A percentile compares a stretch with the other conserved stretches of the same genome.
These are phyloP conservation scores for Aspergillus floridensis DNA, from an alignment of 2,329 filamentous ascomycete genomes.

Conservation along the genomic window DNA sequence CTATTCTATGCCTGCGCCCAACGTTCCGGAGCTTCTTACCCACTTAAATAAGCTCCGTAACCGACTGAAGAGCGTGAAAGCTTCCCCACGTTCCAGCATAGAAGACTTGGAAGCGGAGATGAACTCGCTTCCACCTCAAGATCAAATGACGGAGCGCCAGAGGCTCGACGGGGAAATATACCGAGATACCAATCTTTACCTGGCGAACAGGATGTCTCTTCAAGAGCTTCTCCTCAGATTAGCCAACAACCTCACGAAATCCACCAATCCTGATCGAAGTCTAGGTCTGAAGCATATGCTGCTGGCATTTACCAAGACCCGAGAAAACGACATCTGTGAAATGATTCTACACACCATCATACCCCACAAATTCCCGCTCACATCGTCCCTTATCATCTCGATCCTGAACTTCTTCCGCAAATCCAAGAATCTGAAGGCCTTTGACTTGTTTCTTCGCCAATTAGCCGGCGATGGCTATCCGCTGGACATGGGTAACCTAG, in stretches of 20 bases:
- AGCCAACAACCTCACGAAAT: conserved; percentile 35
- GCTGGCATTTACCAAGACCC: conserved; percentile 36
- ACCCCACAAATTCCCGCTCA: conserved; percentile 38
- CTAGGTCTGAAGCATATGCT: conserved; percentile 35
- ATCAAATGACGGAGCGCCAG: conserved; percentile 17
- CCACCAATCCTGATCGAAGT: conserved; percentile 38
- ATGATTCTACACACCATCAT: conserved; percentile 39
- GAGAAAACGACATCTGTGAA: conserved; percentile 41
- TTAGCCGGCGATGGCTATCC: conserved; percentile 35
- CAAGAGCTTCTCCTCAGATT: conserved; percentile 37
- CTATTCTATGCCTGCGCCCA: conserved; percentile 27
- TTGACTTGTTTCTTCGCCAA: conserved; percentile 40
- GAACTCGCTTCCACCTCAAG: conserved; percentile 18
- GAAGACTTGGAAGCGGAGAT: conserved; percentile 34
- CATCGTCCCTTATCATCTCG: conserved; percentile 34
- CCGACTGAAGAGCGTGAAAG: conserved; percentile 33
- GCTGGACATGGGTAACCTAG: conserved; percentile 31
- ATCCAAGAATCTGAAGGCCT: conserved; percentile 40
- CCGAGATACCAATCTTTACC: conserved; percentile 30
- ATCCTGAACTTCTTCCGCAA: conserved; percentile 41
- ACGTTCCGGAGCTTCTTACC: conserved; percentile 31
- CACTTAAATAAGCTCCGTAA: conserved; percentile 34
- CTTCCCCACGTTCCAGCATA: conserved; percentile 22
- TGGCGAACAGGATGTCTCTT: conserved; percentile 30
- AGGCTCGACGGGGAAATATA: conserved; percentile 30